These are phyloP conservation scores for Coemansia sp. DNA, from an alignment of 192 early-diverging fungal species.

Conservation along the genomic window DNA sequence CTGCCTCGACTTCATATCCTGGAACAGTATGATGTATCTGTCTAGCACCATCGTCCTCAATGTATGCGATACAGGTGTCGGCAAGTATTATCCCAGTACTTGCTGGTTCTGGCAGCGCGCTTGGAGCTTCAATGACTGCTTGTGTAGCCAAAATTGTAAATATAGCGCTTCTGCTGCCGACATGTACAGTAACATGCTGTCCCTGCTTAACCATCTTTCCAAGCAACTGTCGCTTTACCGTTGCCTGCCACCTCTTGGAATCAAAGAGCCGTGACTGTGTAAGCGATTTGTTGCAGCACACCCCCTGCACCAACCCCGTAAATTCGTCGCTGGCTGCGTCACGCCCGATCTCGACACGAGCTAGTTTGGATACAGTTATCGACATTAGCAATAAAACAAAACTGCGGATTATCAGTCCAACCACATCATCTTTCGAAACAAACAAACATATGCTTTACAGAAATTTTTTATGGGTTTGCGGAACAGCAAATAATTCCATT, in stretches of 20 bases:
- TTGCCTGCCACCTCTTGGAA: neutral
- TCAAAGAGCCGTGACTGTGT: neutral
- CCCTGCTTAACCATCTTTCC: neutral
- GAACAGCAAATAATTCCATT: no score
- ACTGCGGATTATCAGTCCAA: neutral
- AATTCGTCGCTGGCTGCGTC: neutral
- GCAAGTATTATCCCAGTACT: constrained; percentile 1
- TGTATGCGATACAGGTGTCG: constrained; percentile 1
- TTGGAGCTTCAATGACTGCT: neutral
- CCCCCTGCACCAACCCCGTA: neutral
- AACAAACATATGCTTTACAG: neutral
- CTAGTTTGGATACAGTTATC: neutral
- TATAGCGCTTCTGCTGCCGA: neutral
- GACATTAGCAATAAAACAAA: neutral
- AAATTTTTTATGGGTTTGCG: neutral
- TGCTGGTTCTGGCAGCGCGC: neutral
- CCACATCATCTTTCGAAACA: neutral
- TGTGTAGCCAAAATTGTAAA: neutral
- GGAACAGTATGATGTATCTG: neutral
- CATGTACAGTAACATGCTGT: neutral
- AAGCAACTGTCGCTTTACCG: neutral
- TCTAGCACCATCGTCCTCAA: neutral
- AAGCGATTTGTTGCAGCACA: neutral
- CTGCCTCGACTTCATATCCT: constrained; percentile 25
- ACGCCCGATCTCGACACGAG: neutral